A percentile compares a stretch with the other conserved stretches of the same genome.
Evolutionary conservation across 2,329 filamentous ascomycete species (phyloP).

Genomic region (Cladosporium sp.): DNA sequence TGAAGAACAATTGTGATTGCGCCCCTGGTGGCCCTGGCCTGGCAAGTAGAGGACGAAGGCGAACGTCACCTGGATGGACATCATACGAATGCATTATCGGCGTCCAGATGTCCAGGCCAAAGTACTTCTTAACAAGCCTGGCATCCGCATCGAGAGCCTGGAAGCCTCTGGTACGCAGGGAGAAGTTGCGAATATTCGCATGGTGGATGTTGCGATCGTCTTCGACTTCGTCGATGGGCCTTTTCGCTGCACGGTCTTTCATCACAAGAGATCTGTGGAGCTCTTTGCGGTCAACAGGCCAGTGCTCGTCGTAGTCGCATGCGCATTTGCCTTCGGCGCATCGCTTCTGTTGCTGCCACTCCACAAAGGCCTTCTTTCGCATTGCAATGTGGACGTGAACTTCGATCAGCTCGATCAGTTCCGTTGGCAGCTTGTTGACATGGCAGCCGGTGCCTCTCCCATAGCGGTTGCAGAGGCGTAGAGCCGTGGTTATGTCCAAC

Average conservation of each 20-base stretch:
- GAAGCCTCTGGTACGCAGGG: not conserved
- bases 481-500: not conserved
- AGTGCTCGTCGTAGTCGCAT: not conserved
- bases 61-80: not conserved
- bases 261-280: not conserved
- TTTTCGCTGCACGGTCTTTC: not conserved
- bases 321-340: not conserved
- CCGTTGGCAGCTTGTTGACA: constrained; percentile 5
- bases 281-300: not conserved
- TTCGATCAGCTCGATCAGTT: constrained; percentile 10
- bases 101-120: not conserved
- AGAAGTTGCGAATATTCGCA: not conserved
- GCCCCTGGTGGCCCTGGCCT: not conserved
- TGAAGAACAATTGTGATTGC: not conserved
- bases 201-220: not conserved
- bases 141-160: not conserved
- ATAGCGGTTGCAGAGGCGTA: constrained; percentile 15
- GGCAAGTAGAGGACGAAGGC: not conserved
- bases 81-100: not conserved
- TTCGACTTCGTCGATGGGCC: not conserved
- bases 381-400: not conserved
- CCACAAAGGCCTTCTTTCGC: not conserved
- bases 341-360: not conserved
- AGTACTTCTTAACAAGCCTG: not conserved
- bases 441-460: not conserved